Conservation (phyloP, 257 asterid species). For the Anisodus acutangulus region DNA sequence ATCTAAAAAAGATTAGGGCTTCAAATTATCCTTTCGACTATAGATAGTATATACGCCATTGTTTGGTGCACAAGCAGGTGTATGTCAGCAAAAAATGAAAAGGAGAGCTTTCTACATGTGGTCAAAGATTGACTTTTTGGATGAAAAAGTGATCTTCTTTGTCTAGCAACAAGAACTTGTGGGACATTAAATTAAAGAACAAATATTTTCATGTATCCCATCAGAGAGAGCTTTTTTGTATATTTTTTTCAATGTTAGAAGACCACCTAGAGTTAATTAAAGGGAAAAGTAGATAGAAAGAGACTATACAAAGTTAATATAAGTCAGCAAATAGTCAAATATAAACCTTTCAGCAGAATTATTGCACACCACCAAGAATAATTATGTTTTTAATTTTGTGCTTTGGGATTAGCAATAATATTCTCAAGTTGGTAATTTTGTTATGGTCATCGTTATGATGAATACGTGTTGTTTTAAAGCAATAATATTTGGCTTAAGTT, state of each 20-base stretch:
- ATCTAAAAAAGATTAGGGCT: neutral
- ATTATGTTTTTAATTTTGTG: neutral
- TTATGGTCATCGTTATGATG: constrained; percentile 14
- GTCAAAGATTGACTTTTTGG: constrained; percentile 28
- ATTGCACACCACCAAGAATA: constrained; percentile 21
- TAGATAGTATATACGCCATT: neutral
- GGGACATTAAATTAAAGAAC: constrained; percentile 22
- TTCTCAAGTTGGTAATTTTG: constrained; percentile 9
- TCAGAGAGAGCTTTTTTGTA: neutral
- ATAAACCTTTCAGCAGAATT: constrained; percentile 15
- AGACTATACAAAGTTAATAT: neutral
- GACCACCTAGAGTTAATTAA: constrained; percentile 13
- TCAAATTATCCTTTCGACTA: neutral
- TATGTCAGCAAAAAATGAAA: constrained; percentile 23
- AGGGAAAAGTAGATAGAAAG: constrained; percentile 14
- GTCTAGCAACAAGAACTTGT: constrained; percentile 23
- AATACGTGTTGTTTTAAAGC: neutral
- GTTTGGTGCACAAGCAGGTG: constrained; percentile 28
- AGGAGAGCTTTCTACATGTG: neutral
- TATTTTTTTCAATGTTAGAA: neutral
- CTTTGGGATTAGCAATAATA: constrained; percentile 20
- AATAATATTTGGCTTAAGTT: neutral
- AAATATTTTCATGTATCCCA: constrained; percentile 22
- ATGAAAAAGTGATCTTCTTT: constrained; percentile 1
- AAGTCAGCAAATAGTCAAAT: constrained; percentile 25